Evolutionary conservation across 306 rosid genomes (phyloP), one percentile per base, ranked within the genome.

Genomic region (Ormosia semicastrata): DNA sequence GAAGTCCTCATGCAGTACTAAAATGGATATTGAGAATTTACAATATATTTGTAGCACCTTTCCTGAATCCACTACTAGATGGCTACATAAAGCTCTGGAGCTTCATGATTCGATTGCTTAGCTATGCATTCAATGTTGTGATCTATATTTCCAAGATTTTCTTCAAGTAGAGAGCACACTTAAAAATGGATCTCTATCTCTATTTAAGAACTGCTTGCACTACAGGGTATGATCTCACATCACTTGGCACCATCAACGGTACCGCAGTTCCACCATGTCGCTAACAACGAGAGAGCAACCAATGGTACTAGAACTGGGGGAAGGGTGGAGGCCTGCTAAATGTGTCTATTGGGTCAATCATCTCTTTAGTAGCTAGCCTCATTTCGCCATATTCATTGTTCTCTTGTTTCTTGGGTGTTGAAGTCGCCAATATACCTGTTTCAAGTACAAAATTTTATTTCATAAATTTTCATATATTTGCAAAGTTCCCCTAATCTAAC

Each of bases 301-400:
- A 94, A 71, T 2, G 94, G 93, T 49, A 93, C 93, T 29, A 94
- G 53, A 73, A 85, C 72, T 4, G 97, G 94, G 1, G 97, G 98
- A 54, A 87, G 77, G 89, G 94, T 1, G 97, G 94, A 15, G 94
- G 97, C 88, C 85, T 77, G 58, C 91, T 77, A 56, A 87, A 89
- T 34, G 89, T 70, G 1, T 58, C 92, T 68, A 94, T 73, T 68
- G 94, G 92, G 30, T 85, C 89, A 18, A 58, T 29, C 71, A 84
- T 85, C 82, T 91, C 91, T 11, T 87, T 88, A 15, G 84, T 57
- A 75, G 79, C 75, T 32, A 76, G 8, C 59, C 66, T 82, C 69
- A 50, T 90, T 82, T 85, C 87, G 8, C 46, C 78, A 60, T 24
- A 46, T 81, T 76, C 82, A 57, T 81, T 64, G 24, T 81, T 85